A percentile compares a stretch with the other conserved stretches of the same genome.
Conservation (phyloP, 108 stramenopile genomes). For the Aurantiochytrium sp. region DNA sequence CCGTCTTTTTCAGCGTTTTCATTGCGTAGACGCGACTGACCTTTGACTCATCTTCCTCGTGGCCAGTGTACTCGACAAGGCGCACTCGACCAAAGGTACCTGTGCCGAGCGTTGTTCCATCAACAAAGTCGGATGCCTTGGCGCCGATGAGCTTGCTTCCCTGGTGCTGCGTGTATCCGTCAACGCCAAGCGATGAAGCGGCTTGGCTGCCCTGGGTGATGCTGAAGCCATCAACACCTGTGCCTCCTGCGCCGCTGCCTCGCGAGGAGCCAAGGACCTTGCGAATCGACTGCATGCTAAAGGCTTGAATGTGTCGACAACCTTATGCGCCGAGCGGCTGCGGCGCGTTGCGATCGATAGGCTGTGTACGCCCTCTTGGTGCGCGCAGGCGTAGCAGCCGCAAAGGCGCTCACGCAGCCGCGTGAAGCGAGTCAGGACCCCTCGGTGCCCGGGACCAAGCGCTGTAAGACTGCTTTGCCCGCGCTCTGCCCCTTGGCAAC, state of each 20-base stretch:
- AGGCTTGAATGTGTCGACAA: neutral
- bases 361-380: no score
- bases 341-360: no score
- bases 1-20: slow-evolving; percentile 70
- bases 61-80: slow-evolving; percentile 25
- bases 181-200: no score
- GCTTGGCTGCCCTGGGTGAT: neutral
- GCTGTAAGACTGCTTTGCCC: no score
- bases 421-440: no score
- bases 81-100: slow-evolving; percentile 52
- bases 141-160: neutral
- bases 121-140: slow-evolving; percentile 29
- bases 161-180: no score
- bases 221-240: neutral
- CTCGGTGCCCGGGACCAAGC: no score
- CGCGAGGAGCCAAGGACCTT: neutral
- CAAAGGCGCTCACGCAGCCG: no score
- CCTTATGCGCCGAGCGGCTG: no score
- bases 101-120: slow-evolving; percentile 43
- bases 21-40: slow-evolving; percentile 54
- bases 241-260: neutral
- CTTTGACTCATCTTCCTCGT: neutral
- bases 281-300: neutral
- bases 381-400: no score
- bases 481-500: no score